A percentile compares a stretch with the other conserved stretches of the same genome.
Evolutionary conservation across 768 basidiomycete genomes (phyloP).

Genomic region (Coprinellus micaceus): DNA sequence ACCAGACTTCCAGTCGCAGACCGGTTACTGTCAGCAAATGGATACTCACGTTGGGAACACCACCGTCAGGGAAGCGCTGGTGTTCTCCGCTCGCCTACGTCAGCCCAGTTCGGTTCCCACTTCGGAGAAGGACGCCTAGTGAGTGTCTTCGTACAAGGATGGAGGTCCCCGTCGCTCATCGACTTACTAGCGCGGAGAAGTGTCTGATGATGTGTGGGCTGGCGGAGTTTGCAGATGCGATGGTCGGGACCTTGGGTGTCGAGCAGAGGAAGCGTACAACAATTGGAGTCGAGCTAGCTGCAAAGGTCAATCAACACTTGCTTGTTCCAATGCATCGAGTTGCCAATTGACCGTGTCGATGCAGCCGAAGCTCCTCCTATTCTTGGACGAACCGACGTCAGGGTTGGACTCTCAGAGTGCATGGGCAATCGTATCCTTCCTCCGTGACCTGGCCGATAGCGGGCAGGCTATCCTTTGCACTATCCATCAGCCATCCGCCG

Average conservation of each 20-base stretch:
- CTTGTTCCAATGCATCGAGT: no score
- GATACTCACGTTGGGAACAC: conserved; percentile 73
- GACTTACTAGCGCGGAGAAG: conserved; percentile 41
- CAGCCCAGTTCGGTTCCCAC: conserved; percentile 64
- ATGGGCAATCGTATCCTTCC: conserved; percentile 76
- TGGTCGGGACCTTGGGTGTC: conserved; percentile 63
- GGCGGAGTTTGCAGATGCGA: conserved; percentile 56
- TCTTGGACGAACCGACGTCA: conserved; percentile 87
- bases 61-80: conserved; percentile 78
- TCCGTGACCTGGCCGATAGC: conserved; percentile 69
- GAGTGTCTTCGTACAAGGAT: conserved; percentile 31
- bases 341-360: no score
- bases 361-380: conserved; percentile 74
- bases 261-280: conserved; percentile 81
- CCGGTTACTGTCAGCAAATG: conserved; percentile 84
- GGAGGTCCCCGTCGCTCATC: no score
- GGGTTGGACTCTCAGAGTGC: conserved; percentile 86
- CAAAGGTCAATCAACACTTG: conserved; percentile 72
- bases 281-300: conserved; percentile 84
- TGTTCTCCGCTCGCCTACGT: conserved; percentile 76
- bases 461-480: conserved; percentile 94
- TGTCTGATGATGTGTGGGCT: conserved; percentile 66
- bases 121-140: conserved; percentile 79
- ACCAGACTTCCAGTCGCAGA: conserved; percentile 61
- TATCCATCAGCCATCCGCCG: conserved; percentile 63